Conservation (phyloP, 371 early-diverging fungal genomes). For the Actinomortierella ambigua region DNA sequence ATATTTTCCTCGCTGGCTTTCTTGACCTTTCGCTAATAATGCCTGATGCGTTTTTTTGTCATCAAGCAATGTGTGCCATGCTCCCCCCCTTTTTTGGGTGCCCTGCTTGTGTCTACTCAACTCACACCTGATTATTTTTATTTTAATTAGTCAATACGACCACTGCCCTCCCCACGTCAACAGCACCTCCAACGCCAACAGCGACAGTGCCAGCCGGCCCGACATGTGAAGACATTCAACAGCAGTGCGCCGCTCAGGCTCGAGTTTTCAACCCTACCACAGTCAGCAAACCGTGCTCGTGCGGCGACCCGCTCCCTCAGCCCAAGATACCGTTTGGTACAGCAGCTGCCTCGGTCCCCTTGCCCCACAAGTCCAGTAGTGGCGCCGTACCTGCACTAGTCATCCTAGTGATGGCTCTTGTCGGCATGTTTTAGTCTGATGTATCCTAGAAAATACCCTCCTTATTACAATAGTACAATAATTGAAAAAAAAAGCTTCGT, state of each 20-base stretch:
- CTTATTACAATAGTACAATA: background rate
- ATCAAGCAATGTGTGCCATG: no score
- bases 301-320: slow-evolving; percentile 10
- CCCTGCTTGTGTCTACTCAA: no score
- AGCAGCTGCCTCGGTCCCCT: no score
- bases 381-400: slow-evolving; percentile 22
- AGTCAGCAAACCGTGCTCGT: slow-evolving; percentile 15
- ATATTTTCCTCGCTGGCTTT: no score
- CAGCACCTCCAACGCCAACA: slow-evolving; percentile 5
- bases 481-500: background rate
- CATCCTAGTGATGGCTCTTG: slow-evolving; percentile 24
- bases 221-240: slow-evolving; percentile 24
- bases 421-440: slow-evolving; percentile 7
- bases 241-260: slow-evolving; percentile 38
- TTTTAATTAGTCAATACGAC: no score
- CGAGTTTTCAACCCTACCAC: slow-evolving; percentile 9
- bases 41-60: no score
- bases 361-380: background rate
- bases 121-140: no score
- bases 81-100: no score
- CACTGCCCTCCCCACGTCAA: slow-evolving; percentile 5
- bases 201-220: slow-evolving; percentile 12
- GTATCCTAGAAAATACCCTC: no score
- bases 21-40: no score
- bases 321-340: no score